Evolutionary conservation across 306 rosid species (phyloP).

Genomic region (Citrullus mucosospermus): DNA sequence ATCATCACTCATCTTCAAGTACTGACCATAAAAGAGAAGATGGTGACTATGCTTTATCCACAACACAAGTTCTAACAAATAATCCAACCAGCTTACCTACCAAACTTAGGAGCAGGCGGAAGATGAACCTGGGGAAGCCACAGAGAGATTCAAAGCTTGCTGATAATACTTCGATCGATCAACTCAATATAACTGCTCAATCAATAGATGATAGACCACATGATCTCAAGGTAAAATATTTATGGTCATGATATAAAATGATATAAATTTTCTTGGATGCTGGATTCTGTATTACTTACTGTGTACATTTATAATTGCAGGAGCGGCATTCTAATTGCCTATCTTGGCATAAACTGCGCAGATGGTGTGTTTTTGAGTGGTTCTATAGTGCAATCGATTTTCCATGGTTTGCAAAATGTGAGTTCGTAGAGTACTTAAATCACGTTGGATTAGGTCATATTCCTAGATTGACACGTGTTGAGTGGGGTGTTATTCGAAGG

Average conservation of each 20-base stretch:
- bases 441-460: constrained; percentile 94
- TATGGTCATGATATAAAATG: constrained; percentile 3
- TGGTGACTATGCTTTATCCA: constrained; percentile 31
- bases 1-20: constrained; percentile 29
- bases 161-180: constrained; percentile 26
- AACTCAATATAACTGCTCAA: constrained; percentile 17
- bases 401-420: constrained; percentile 94
- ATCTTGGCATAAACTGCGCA: constrained; percentile 50
- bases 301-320: constrained; percentile 26
- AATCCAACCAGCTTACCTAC: constrained; percentile 30
- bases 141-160: constrained; percentile 23
- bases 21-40: constrained; percentile 30
- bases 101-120: constrained; percentile 42
- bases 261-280: constrained; percentile 2
- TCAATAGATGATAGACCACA: constrained; percentile 16
- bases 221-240: constrained; percentile 38
- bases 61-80: constrained; percentile 28
- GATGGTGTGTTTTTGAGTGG: constrained; percentile 93
- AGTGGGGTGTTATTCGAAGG: constrained; percentile 97
- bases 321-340: constrained; percentile 56
- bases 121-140: constrained; percentile 41
- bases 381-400: constrained; percentile 92
- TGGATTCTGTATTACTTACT: neutral
- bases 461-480: constrained; percentile 88
- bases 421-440: constrained; percentile 81